Conservation (phyloP, 305 asterid genomes). For the Fraxinus albicans region DNA sequence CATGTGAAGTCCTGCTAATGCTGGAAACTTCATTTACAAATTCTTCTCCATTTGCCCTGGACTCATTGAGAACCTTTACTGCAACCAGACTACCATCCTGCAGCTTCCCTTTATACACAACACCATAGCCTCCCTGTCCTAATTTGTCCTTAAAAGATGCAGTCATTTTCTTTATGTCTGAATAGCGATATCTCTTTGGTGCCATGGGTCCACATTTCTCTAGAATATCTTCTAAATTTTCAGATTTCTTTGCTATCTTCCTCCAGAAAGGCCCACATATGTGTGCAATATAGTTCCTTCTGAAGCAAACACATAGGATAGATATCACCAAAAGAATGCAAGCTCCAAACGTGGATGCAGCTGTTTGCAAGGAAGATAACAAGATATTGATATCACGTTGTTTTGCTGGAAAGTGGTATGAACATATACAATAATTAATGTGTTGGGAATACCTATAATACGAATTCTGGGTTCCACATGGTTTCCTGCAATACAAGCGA, state of each 20-base stretch:
- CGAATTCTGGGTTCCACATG: background rate
- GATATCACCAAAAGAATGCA: constrained; percentile 1
- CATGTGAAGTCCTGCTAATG: constrained; percentile 37
- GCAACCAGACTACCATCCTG: constrained; percentile 33
- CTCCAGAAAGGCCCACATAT: constrained; percentile 1
- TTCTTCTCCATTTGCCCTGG: constrained; percentile 30
- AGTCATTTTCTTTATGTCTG: constrained; percentile 36
- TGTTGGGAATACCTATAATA: constrained; percentile 1
- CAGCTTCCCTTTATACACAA: constrained; percentile 35
- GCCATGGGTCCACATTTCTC: constrained; percentile 26
- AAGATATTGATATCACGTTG: background rate
- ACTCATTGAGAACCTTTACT: constrained; percentile 30
- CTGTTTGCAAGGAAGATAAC: background rate
- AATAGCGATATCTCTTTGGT: constrained; percentile 24
- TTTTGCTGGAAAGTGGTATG: background rate
- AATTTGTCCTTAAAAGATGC: constrained; percentile 22
- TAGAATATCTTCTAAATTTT: constrained; percentile 25
- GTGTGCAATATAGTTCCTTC: background rate
- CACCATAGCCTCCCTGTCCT: constrained; percentile 42
- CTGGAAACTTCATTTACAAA: constrained; percentile 39
- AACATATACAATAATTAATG: background rate
- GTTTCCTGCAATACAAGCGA: background rate
- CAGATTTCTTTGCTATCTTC: background rate
- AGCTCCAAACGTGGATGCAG: background rate
- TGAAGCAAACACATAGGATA: background rate